A percentile compares a stretch with the other conserved stretches of the same genome.
phyloP scores from a whole-genome alignment of 768 basidiomycete genomes.

The Mrakia blollopis region DNA sequence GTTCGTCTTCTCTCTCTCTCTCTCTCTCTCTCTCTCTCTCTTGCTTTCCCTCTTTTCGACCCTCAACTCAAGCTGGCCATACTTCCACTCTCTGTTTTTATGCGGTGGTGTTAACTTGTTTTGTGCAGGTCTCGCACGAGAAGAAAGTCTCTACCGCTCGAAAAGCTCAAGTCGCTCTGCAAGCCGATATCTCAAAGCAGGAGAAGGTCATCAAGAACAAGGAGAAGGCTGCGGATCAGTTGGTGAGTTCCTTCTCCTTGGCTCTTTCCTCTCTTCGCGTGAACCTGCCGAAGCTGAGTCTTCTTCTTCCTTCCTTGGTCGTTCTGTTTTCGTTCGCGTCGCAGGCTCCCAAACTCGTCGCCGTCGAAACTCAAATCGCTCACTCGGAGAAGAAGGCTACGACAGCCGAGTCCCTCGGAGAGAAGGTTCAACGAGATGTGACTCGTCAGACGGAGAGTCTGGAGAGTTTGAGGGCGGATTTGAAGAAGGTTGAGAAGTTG shows the following conservation, averaged over 20 bases:
- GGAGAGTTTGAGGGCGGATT: slow-evolving; percentile 56
- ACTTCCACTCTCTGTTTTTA: too few relatives aligned
- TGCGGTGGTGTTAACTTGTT: too few relatives aligned
- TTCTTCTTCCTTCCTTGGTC: too few relatives aligned
- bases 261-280: not conserved
- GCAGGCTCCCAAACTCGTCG: slow-evolving; percentile 78
- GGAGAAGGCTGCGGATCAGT: slow-evolving; percentile 79
- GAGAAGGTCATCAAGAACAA: slow-evolving; percentile 85
- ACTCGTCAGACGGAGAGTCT: slow-evolving; percentile 44
- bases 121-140: slow-evolving; percentile 50
- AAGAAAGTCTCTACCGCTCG: slow-evolving; percentile 66
- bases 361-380: slow-evolving; percentile 77
- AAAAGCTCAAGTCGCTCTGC: slow-evolving; percentile 70
- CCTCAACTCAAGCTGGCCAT: too few relatives aligned
- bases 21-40: not conserved
- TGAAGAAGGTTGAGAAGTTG: slow-evolving; percentile 59
- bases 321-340: not conserved
- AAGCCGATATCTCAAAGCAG: slow-evolving; percentile 68
- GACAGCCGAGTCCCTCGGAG: slow-evolving; percentile 60
- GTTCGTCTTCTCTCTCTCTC: slow-evolving; percentile 31
- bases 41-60: too few relatives aligned
- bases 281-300: not conserved
- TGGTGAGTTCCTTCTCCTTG: slow-evolving; percentile 51
- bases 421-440: slow-evolving; percentile 61
- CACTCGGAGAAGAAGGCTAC: slow-evolving; percentile 74